Conservation (phyloP, 805 yeast genomes). For the Teunomyces lycoperdinae region DNA sequence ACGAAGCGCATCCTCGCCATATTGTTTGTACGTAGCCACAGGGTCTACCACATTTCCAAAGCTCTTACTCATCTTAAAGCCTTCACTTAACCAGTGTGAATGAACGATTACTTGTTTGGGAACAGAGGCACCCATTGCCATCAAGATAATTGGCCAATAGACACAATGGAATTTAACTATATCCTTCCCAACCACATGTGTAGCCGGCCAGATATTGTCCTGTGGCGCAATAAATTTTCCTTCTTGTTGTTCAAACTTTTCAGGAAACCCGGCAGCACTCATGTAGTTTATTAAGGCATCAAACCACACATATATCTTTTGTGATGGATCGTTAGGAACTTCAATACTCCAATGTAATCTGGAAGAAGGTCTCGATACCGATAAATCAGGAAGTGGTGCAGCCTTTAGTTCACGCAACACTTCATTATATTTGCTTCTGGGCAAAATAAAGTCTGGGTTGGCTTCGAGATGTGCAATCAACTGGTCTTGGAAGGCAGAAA, state of each 20-base stretch:
- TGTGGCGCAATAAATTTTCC: conserved; percentile 8
- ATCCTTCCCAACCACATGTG: conserved; percentile 90
- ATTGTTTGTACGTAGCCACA: conserved; percentile 52
- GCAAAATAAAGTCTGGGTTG: conserved; percentile 64
- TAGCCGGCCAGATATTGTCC: conserved; percentile 57
- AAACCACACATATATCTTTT: conserved; percentile 92
- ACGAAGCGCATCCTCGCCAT: conserved; percentile 72
- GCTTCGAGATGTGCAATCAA: conserved; percentile 49
- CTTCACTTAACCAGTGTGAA: conserved; percentile 90
- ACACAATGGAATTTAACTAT: conserved; percentile 84
- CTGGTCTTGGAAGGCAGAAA: conserved; percentile 56
- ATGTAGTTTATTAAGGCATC: conserved; percentile 88
- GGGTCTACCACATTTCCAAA: conserved; percentile 95
- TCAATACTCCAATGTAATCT: conserved; percentile 86
- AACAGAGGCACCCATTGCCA: conserved; percentile 72
- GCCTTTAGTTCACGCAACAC: conserved; percentile 57
- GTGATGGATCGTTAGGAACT: conserved; percentile 77
- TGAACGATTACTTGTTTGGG: conserved; percentile 84
- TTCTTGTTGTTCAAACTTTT: conserved; percentile 7
- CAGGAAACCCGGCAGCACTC: conserved; percentile 61
- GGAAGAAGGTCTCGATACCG: conserved; percentile 80
- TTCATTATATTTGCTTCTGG: conserved; percentile 52
- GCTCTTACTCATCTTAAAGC: conserved; percentile 91
- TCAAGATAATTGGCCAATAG: conserved; percentile 89
- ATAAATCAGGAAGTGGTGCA: conserved; percentile 57